Conservation (phyloP, 202 grass and related monocot species). For the Miscanthus sacchariflorus region DNA sequence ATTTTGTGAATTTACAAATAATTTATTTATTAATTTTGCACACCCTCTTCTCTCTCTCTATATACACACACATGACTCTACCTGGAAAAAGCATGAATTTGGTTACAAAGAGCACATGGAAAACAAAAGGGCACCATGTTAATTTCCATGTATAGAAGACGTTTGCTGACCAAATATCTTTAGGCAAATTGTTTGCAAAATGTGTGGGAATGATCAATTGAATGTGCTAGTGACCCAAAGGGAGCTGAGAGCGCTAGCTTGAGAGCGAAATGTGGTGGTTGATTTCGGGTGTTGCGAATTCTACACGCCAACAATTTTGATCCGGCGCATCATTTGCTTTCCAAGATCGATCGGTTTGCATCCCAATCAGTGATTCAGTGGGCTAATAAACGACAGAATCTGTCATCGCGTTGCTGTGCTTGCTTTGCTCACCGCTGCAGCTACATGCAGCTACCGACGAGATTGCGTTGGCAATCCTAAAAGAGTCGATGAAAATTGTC, state of each 20-base stretch:
- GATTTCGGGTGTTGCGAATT: neutral
- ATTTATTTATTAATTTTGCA: too few relatives aligned
- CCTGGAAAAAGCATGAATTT: neutral
- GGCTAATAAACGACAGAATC: neutral
- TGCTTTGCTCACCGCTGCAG: neutral
- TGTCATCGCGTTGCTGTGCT: neutral
- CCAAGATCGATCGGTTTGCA: neutral
- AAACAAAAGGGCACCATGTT: neutral
- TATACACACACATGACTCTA: too few relatives aligned
- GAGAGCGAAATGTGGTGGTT: constrained; percentile 2
- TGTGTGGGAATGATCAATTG: neutral
- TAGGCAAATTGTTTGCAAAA: neutral
- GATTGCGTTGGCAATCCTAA: neutral
- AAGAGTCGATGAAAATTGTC: too few relatives aligned
- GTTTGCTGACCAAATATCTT: neutral
- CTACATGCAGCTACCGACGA: neutral
- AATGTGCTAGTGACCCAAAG: neutral
- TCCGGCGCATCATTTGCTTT: constrained; percentile 12
- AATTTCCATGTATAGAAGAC: neutral
- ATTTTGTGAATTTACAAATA: too few relatives aligned
- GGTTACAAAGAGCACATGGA: neutral
- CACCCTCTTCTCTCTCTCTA: too few relatives aligned
- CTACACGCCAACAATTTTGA: constrained; percentile 35
- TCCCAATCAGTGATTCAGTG: neutral
- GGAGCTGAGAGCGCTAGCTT: too few relatives aligned